Evolutionary conservation across 2,329 filamentous ascomycete species (phyloP).

Genomic region (Cephalotrichum gorgonifer): DNA sequence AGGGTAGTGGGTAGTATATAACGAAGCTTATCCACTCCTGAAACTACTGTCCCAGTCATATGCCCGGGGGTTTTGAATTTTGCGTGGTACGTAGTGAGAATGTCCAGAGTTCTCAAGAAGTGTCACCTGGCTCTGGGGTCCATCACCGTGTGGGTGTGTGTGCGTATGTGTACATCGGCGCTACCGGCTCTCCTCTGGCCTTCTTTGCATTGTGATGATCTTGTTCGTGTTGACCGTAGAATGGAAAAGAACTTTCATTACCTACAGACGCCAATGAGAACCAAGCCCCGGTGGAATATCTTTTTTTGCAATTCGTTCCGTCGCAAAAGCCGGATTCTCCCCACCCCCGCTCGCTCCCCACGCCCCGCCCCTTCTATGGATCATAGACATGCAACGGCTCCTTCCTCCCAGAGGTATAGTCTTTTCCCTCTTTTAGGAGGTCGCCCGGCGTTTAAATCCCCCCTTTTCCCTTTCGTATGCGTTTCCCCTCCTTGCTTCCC

Average conservation of each 20-base stretch:
- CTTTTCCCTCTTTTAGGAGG: not conserved
- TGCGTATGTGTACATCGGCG: too few species aligned
- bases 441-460: not conserved
- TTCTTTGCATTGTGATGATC: conserved; percentile 21
- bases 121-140: too few species aligned
- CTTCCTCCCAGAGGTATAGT: conserved; percentile 4
- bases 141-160: too few species aligned
- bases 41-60: too few species aligned
- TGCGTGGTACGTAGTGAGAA: too few species aligned
- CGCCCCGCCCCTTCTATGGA: conserved; percentile 4
- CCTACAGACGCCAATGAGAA: conserved; percentile 53
- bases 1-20: too few species aligned
- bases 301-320: conserved; percentile 48
- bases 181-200: too few species aligned
- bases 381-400: not conserved
- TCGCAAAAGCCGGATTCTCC: conserved; percentile 25
- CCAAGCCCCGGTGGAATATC: conserved; percentile 37
- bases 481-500: not conserved
- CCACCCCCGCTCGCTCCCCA: conserved; percentile 29
- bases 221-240: conserved; percentile 48
- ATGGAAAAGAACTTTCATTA: conserved; percentile 36
- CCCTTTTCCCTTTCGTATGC: not conserved
- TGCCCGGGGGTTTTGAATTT: too few species aligned
- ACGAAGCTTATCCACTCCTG: too few species aligned
- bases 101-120: too few species aligned